Evolutionary conservation across 108 stramenopile species (phyloP), one percentile per base, ranked within the genome.

Genomic region (Stephanodiscus triporus): DNA sequence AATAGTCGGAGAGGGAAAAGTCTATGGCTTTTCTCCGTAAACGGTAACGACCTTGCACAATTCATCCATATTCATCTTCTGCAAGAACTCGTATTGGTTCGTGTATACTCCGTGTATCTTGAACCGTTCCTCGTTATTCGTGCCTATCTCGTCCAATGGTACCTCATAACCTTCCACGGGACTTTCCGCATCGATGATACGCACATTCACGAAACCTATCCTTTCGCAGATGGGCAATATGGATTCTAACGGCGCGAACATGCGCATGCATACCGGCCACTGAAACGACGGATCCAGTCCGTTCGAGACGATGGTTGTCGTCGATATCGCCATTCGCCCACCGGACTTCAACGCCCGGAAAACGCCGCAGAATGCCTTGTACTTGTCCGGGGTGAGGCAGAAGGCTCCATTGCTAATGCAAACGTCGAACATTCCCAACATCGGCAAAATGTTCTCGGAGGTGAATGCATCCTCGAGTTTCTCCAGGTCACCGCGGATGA

Each of bases 261-360:
- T 87, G 50, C 77, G 70, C 88, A 92, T 88, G 64, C 91, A 92
- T 38, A 89, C 62, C 16, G 91, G 91, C 91, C 91, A 92, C 58
- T 86, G 57, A 22, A 87, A 83, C 37, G 83, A 86, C 17, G 75
- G 77, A 45, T 85, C 77, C 40, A 91, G 77, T 16, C 76, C 67
- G 32, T 83, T 78, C 9, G 79, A 62, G 1, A 76, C 73, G 0
- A 83, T 85, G 53, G 87, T 86, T 10, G 90, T 88, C 32, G 86
- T 87, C 16, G 77, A 83, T 16, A 83, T 78, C n/a, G 76, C 77
- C 50, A 78, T 78, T 5, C 82, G 47, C 2, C 82, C 82, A 24
- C 82, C 82, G n/a, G 72, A 38, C 14, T 68, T 72, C 22, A 83
- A 48, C 3, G 78, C 77, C 16, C 74, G 59, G 67, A 57, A 83